Percentiles rank a stretch among this genome's conserved stretches.
Evolutionary conservation across 768 basidiomycete genomes (phyloP).

Genomic region (Serendipita sp.): DNA sequence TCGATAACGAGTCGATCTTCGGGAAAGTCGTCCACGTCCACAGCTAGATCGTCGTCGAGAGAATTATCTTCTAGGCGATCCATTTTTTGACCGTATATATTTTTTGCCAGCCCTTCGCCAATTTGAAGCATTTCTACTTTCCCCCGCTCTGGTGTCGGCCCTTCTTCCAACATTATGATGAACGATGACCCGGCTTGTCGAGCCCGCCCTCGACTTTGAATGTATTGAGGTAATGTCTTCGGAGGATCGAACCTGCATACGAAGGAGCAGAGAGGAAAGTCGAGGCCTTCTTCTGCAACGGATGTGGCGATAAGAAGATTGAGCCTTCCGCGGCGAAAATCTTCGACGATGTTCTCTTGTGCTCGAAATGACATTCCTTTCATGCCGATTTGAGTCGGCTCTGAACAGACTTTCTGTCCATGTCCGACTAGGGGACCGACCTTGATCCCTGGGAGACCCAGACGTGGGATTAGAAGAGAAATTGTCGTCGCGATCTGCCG

Average conservation of each 20-base stretch:
- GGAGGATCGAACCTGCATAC: constrained; percentile 49
- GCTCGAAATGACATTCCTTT: constrained; percentile 36
- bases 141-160: constrained; percentile 35
- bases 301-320: constrained; percentile 70
- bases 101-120: constrained; percentile 48
- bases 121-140: constrained; percentile 43
- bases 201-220: constrained; percentile 80
- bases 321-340: constrained; percentile 47
- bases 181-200: constrained; percentile 62
- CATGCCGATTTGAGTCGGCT: constrained; percentile 23
- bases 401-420: constrained; percentile 31
- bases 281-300: constrained; percentile 84
- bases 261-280: constrained; percentile 49
- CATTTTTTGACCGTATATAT: constrained; percentile 40
- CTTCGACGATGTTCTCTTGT: constrained; percentile 43
- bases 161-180: constrained; percentile 61
- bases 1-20: constrained; percentile 47
- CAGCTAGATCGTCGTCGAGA: constrained; percentile 25
- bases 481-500: constrained; percentile 63
- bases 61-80: constrained; percentile 15
- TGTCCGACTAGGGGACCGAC: constrained; percentile 60
- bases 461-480: constrained; percentile 40
- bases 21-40: constrained; percentile 28
- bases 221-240: constrained; percentile 71
- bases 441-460: constrained; percentile 37